Evolutionary conservation across 495 filamentous ascomycete species (phyloP).

Genomic region (Neurospora africana): DNA sequence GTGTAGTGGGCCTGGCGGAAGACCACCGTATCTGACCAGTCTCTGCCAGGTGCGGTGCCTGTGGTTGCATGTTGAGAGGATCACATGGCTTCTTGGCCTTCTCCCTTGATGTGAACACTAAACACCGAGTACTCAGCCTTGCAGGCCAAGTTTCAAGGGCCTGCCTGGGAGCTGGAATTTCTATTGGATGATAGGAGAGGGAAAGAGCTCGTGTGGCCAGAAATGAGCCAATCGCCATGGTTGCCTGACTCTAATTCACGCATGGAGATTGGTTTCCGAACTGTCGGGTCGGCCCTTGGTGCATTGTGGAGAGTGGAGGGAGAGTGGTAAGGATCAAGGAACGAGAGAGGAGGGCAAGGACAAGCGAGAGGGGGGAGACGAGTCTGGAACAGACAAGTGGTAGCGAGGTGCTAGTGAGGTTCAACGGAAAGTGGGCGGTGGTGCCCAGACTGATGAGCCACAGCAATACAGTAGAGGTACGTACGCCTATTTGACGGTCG

Average conservation of each 20-base stretch:
- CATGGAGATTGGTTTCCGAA: slow-evolving; percentile 3
- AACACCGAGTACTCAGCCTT: not conserved
- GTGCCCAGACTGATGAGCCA: not conserved
- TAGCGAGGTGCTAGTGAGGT: not conserved
- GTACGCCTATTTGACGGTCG: not conserved
- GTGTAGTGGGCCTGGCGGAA: not conserved
- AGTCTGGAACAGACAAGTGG: not conserved
- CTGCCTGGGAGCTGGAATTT: not conserved
- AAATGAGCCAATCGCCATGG: not conserved
- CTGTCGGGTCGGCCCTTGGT: slow-evolving; percentile 2
- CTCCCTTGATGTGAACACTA: not conserved
- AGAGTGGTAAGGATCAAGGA: not conserved
- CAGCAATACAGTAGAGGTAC: not conserved
- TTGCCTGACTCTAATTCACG: not conserved
- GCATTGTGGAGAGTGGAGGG: not conserved
- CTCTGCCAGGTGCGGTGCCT: not conserved
- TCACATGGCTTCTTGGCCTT: not conserved
- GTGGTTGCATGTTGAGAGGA: not conserved
- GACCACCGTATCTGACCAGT: not conserved
- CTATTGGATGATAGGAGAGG: not conserved
- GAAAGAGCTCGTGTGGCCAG: not conserved
- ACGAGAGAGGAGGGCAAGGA: not conserved
- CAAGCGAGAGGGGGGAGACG: not conserved
- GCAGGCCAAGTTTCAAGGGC: not conserved
- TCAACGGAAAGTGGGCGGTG: not conserved